These are phyloP conservation scores for Trichoderma sp. DNA, from an alignment of 2,329 filamentous ascomycete species.

Conservation along the genomic window DNA sequence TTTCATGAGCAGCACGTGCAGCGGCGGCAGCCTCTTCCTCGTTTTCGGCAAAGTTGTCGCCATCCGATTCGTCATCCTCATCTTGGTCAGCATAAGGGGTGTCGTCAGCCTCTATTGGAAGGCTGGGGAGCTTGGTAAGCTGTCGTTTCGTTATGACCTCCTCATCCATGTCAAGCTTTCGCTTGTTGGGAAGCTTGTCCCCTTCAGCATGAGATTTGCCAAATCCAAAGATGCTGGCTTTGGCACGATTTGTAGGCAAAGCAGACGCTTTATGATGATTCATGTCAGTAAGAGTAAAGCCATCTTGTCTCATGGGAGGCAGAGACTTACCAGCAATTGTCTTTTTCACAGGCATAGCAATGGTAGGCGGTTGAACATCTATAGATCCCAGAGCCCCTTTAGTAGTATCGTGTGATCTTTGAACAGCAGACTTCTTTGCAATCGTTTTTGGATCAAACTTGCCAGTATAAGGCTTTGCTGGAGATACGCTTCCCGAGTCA, in stretches of 20 bases:
- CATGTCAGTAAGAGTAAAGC: constrained; percentile 29
- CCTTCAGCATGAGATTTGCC: constrained; percentile 64
- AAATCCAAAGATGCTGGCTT: constrained; percentile 83
- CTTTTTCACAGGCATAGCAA: constrained; percentile 36
- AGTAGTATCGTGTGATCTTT: constrained; percentile 55
- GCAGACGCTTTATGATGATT: constrained; percentile 45
- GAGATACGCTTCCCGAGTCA: constrained; percentile 47
- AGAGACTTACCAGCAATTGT: constrained; percentile 39
- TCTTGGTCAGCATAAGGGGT: constrained; percentile 63
- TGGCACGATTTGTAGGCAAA: constrained; percentile 67
- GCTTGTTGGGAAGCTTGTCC: constrained; percentile 68
- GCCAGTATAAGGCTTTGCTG: constrained; percentile 65
- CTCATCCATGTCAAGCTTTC: constrained; percentile 81
- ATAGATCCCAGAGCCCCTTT: constrained; percentile 52
- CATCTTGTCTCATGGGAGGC: not conserved
- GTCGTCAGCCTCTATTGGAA: constrained; percentile 65
- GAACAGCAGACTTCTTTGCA: constrained; percentile 71
- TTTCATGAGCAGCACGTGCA: constrained; percentile 80
- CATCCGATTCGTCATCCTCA: constrained; percentile 71
- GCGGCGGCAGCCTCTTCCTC: constrained; percentile 89
- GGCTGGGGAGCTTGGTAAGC: constrained; percentile 83
- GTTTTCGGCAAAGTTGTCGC: constrained; percentile 74
- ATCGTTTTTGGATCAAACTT: constrained; percentile 89
- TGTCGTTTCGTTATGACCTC: constrained; percentile 86
- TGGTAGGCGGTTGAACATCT: constrained; percentile 41